Percentiles rank a stretch among this genome's conserved stretches.
phyloP scores from a whole-genome alignment of 2,329 filamentous ascomycete species.

The Cryphonectria parasitica region DNA sequence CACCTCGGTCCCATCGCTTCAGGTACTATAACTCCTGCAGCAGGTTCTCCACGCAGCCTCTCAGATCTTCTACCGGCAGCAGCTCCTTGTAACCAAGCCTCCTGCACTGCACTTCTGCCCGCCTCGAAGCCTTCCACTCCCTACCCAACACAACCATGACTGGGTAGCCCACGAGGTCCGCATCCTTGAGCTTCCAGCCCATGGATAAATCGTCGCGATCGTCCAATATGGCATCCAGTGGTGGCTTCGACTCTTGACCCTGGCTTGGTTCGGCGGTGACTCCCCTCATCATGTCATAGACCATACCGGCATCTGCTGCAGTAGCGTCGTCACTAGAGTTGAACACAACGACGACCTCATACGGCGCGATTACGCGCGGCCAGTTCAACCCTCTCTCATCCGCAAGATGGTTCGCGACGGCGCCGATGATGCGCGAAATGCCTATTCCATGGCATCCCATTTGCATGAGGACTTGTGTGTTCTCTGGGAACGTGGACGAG shows the following conservation, averaged over 20 bases:
- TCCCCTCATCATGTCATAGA: conserved; percentile 65
- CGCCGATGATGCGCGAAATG: conserved; percentile 85
- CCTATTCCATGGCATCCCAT: conserved; percentile 99
- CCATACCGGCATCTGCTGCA: conserved; percentile 52
- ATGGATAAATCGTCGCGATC: conserved; percentile 67
- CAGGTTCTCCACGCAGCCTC: conserved; percentile 49
- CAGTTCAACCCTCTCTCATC: conserved; percentile 81
- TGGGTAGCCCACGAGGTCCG: conserved; percentile 87
- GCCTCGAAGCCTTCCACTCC: conserved; percentile 60
- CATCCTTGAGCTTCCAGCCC: conserved; percentile 87
- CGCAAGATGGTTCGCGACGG: conserved; percentile 75
- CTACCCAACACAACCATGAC: conserved; percentile 79
- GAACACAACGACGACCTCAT: conserved; percentile 71
- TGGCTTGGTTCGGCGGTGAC: conserved; percentile 24
- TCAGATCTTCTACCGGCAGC: conserved; percentile 56
- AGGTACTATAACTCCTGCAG: conserved; percentile 53
- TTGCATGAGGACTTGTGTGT: conserved; percentile 61
- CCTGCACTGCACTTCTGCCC: conserved; percentile 81
- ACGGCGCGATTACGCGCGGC: conserved; percentile 86
- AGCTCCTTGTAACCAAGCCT: conserved; percentile 64
- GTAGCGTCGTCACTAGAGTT: conserved; percentile 42
- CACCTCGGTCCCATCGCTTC: not conserved
- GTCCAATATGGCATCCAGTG: conserved; percentile 72
- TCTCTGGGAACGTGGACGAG: conserved; percentile 32
- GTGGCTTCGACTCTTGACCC: not conserved